Percentiles rank a stretch among this genome's conserved stretches.
These are phyloP conservation scores for Verbascum thapsus DNA, from an alignment of 257 asterid species.

Conservation along the genomic window DNA sequence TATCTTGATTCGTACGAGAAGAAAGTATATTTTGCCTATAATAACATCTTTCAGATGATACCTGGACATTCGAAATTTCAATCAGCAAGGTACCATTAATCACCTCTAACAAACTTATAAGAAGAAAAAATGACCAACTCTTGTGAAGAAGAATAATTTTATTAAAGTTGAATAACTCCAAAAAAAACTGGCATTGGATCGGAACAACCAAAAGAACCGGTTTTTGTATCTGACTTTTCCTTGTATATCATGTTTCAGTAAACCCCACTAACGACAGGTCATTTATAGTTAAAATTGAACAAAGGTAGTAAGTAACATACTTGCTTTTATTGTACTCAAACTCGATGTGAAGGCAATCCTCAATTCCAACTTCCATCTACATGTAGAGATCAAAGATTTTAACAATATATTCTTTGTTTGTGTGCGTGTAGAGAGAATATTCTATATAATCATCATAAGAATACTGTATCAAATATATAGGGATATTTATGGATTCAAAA, in stretches of 20 bases:
- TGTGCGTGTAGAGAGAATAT: too few species aligned
- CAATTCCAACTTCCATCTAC: slow-evolving; percentile 99
- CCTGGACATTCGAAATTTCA: slow-evolving; percentile 54
- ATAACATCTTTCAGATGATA: slow-evolving; percentile 96
- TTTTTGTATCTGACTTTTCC: background rate
- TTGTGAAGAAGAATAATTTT: slow-evolving; percentile 8
- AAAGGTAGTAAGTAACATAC: too few species aligned
- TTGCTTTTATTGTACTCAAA: slow-evolving; percentile 98
- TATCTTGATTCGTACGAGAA: slow-evolving; percentile 93
- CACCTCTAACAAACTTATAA: background rate
- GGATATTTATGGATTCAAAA: slow-evolving; percentile 20
- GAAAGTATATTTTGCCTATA: slow-evolving; percentile 91
- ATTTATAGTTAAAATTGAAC: too few species aligned
- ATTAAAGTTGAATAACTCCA: too few species aligned
- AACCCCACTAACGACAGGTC: too few species aligned
- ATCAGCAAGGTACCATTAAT: slow-evolving; percentile 33
- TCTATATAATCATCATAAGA: background rate
- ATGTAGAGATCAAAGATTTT: slow-evolving; percentile 31
- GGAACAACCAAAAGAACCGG: background rate
- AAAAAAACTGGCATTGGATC: background rate
- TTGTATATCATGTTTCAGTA: too few species aligned
- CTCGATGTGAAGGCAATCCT: slow-evolving; percentile 98
- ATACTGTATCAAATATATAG: slow-evolving; percentile 14
- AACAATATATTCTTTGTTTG: too few species aligned
- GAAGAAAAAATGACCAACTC: background rate